Percentiles rank a stretch among this genome's conserved stretches.
phyloP scores from a whole-genome alignment of 2,329 filamentous ascomycete species.

The Botryotinia convoluta region DNA sequence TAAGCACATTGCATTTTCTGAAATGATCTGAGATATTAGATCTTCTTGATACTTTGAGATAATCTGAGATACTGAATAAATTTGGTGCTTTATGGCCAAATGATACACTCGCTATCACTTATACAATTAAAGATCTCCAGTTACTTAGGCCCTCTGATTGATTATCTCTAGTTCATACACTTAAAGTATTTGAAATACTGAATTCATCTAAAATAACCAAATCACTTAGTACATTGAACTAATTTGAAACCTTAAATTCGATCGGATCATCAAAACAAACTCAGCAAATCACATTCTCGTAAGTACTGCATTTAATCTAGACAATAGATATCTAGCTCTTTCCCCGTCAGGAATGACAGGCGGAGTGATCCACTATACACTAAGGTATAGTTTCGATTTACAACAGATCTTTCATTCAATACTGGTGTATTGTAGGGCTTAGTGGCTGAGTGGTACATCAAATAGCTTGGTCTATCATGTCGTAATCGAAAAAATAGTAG shows the following conservation, averaged over 20 bases:
- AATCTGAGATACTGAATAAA: neutral
- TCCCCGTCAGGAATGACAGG: no score
- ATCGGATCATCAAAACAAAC: neutral
- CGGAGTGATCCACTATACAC: neutral
- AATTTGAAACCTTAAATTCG: no score
- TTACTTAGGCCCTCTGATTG: neutral
- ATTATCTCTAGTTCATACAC: neutral
- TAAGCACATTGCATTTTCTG: no score
- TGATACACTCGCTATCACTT: neutral
- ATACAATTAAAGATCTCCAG: rapidly evolving
- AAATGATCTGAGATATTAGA: neutral
- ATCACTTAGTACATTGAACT: neutral
- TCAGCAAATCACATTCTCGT: neutral
- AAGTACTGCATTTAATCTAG: neutral
- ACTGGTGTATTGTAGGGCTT: neutral
- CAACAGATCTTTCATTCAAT: neutral
- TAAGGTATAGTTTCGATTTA: neutral
- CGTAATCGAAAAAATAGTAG: neutral
- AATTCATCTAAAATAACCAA: neutral
- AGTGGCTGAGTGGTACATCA: neutral
- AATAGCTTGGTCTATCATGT: no score
- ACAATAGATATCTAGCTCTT: neutral
- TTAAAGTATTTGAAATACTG: neutral
- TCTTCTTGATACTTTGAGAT: neutral
- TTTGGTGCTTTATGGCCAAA: neutral